Base-by-base conservation (phyloP, 768 basidiomycete species). In the Tricholoma bakamatsutake region DNA sequence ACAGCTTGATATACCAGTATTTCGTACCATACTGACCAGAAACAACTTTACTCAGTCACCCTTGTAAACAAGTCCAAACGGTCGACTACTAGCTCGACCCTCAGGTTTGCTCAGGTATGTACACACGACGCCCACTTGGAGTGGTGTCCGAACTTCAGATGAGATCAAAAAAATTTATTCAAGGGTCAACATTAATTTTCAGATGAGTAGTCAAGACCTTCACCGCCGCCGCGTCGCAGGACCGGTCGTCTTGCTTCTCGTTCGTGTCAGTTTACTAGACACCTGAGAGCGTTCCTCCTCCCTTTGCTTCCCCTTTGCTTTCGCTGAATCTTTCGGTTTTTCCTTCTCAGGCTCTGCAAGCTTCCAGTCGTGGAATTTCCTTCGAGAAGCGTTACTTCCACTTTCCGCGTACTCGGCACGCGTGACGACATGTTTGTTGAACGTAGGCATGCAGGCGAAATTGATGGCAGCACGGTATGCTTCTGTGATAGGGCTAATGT, bases 341-440 rank as follows among this genome's bases (percentile, higher is more conserved):
- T 67, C 68, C 61, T 66, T 73, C 66, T 73, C 74, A 55, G 64
- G 51, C 61, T 70, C 71, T 39, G 66, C 68, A 33, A 65, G 66
- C 62, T 79, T 81, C 84, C 83, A 83, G 57, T 83, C 80, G 24
- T 69, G 74, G 70, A 94, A 91, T 65, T 88, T 91, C 56, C 85
- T 77, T 59, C 90, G 80, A 56, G 83, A 83, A 55, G 87, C 87
- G 57, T 75, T 80, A 61, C 83, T 87, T 34, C 94, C 94, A 57
- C 79, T 80, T 71, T 98, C 94, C 49, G 82, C 73, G 70, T 96
- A 98, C 67, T 98, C 93, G 48, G 81, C 82, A 43, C 88, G 76
- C 4, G 91, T 91, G 58, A 93, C 82, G 30, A 82, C 77, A 17
- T 74, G 71, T 31, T 74, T 69, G 0, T 73, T 51, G 61, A 88